phyloP scores from a whole-genome alignment of 441 rosid species.

The Biscutella laevigata region DNA sequence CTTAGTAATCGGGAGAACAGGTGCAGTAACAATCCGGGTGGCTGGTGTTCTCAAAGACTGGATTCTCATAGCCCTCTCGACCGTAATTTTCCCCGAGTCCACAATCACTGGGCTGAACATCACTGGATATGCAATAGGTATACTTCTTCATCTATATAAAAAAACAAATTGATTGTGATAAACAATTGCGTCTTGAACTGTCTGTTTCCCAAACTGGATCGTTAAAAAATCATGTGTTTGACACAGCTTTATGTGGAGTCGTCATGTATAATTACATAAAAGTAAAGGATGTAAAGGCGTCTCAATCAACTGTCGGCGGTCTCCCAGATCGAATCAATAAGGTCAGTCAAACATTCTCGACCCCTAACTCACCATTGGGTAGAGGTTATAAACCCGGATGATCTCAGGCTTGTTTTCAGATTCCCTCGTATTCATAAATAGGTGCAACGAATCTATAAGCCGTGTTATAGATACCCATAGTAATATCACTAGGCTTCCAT shows the following conservation, averaged over 20 bases:
- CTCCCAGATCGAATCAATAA: conserved; percentile 67
- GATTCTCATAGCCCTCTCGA: conserved; percentile 99
- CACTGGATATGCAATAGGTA: conserved; percentile 96
- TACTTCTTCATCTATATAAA: conserved; percentile 7
- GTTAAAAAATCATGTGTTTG: too few relatives aligned
- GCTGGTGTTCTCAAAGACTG: conserved; percentile 99
- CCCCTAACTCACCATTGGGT: neutral
- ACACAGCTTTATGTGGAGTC: conserved; percentile 87
- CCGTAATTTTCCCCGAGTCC: conserved; percentile 94
- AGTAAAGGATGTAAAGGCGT: conserved; percentile 75
- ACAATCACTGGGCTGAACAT: conserved; percentile 87
- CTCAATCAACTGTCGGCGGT: conserved; percentile 58
- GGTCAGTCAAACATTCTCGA: conserved; percentile 34
- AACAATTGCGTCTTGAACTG: neutral
- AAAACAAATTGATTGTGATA: neutral
- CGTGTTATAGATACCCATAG: neutral
- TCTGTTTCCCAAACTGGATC: too few relatives aligned
- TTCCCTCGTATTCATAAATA: neutral
- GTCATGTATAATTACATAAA: conserved; percentile 95
- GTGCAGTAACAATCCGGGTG: conserved; percentile 93
- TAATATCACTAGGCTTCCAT: too few relatives aligned
- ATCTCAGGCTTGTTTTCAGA: neutral
- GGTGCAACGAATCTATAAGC: neutral
- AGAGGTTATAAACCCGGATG: neutral
- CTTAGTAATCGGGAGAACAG: conserved; percentile 95